Base-by-base conservation (phyloP, 352 stramenopile species). In the Globisporangium parvum region DNA sequence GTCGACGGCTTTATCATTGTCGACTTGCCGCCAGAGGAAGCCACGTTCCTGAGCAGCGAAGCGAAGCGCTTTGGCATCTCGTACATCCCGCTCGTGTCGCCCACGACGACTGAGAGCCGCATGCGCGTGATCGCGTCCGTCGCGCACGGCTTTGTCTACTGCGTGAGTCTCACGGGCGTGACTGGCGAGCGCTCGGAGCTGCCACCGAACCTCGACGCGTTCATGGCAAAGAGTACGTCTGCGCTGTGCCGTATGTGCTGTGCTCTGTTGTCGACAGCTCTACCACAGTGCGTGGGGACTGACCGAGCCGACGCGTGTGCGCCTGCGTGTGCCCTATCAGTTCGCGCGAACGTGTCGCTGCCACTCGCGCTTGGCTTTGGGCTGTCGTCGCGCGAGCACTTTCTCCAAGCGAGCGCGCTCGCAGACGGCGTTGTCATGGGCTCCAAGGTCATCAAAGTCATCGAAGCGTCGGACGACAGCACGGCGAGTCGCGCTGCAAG, bases 1-100 rank as follows among this genome's bases (percentile, higher is more conserved):
- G 93, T 95, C 26, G 93, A 98, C 71, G 96, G 97, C 49, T 99
- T 99, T 62, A 99, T 99, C 68, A 91, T 99, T 33, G 97, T 99
- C 11, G 97, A 99, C 76, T 65, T 99, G 50, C 94, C 96, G 45
- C 95, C 96, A 33, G 96, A 99, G 66, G 96, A 99, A 69, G 95
- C 85, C 17, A 78, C 83, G 35, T 70, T 77, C 6, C 80, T 99
- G 40, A 96, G 96, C 62, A 83, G 90, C 35, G 81, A 93, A 33
- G 96, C 94, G 55, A 82, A 88, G 48, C 87, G 90, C 53, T 67
- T 97, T 69, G 86, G 86, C 21, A 77, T 99, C 55, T 87, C 85
- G 26, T 98, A 98, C 82, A 94, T 99, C 49, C 95, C 97, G 14
- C 79, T 99, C 9, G 88, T 99, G 51, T 97, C 96, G 24, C 97